Conservation (phyloP, 306 rosid genomes). For the Lotus japonicus region DNA sequence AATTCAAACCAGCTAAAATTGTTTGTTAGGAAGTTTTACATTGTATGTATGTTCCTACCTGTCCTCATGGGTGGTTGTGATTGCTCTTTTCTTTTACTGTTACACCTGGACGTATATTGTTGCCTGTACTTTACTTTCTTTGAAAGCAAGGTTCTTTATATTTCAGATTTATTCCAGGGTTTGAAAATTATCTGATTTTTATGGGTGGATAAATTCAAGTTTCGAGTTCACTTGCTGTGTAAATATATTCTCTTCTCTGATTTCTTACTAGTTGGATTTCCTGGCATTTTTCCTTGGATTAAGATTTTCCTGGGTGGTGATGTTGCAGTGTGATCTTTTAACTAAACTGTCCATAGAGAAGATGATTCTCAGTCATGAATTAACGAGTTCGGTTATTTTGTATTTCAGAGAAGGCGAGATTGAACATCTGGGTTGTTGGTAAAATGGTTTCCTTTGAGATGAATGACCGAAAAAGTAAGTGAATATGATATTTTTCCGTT, state of each 20-base stretch:
- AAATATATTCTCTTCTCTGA: not conserved
- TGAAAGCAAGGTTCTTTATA: not conserved
- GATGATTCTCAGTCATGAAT: not conserved
- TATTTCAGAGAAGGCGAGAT: conserved; percentile 39
- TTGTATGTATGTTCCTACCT: not conserved
- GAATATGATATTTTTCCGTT: not conserved
- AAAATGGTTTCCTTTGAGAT: conserved; percentile 91
- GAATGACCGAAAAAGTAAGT: conserved; percentile 97
- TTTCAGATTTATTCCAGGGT: not conserved
- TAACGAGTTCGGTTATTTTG: conserved; percentile 12
- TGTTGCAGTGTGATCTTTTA: not conserved
- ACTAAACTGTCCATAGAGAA: not conserved
- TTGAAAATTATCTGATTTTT: conserved; percentile 9
- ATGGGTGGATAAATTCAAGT: not conserved
- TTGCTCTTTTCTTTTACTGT: not conserved
- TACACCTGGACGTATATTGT: not conserved
- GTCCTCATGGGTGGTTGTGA: not conserved
- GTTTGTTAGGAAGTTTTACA: not conserved
- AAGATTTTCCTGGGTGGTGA: not conserved
- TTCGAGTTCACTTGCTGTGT: not conserved
- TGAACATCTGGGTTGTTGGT: conserved; percentile 24
- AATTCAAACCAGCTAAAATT: not conserved
- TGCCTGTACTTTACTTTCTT: not conserved
- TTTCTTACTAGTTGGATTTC: not conserved
- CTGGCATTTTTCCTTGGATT: not conserved